phyloP scores from a whole-genome alignment of 202 grass and related monocot species.

The Bolboschoenoplectus hybrid region DNA sequence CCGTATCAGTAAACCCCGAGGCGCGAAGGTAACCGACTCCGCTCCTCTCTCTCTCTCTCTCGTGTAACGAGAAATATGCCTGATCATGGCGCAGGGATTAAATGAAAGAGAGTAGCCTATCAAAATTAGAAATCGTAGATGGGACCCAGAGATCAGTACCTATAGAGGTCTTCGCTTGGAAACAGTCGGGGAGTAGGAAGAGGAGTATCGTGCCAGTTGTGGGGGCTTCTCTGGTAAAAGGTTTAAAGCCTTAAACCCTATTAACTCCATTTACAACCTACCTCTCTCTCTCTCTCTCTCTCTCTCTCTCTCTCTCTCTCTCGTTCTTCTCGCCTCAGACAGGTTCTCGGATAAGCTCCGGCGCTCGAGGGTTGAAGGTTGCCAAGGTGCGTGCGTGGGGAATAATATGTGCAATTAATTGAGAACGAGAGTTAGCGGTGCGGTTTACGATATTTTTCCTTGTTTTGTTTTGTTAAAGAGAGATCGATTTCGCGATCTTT shows the following conservation, averaged over 20 bases:
- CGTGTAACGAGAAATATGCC: neutral
- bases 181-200: neutral
- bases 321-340: neutral
- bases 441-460: neutral
- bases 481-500: neutral
- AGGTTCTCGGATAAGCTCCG: neutral
- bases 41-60: neutral
- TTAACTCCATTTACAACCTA: neutral
- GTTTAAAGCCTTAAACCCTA: neutral
- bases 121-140: neutral
- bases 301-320: neutral
- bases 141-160: neutral
- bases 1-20: neutral
- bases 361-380: neutral
- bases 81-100: neutral
- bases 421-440: neutral
- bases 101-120: neutral
- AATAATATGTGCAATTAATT: neutral
- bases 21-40: slow-evolving; percentile 6
- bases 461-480: neutral
- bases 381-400: neutral
- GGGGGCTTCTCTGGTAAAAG: neutral
- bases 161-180: neutral
- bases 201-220: neutral
- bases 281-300: neutral